Evolutionary conservation across 2,329 filamentous ascomycete species (phyloP).

Genomic region (Metarhizium brunneum): DNA sequence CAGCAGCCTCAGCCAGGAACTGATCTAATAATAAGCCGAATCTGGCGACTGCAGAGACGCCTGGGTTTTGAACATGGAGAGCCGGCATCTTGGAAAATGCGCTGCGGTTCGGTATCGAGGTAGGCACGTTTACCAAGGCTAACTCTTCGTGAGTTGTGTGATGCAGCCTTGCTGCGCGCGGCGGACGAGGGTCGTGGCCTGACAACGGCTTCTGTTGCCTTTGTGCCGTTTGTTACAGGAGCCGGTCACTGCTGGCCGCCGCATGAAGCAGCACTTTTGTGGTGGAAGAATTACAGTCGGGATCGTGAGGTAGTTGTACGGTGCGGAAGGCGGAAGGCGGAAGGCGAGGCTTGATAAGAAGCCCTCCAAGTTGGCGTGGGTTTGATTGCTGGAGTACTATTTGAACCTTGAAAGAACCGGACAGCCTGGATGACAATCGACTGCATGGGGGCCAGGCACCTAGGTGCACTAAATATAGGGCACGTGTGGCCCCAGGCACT

Average conservation of each 20-base stretch:
- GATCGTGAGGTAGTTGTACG: neutral
- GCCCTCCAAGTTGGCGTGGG: neutral
- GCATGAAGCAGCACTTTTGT: neutral
- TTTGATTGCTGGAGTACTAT: neutral
- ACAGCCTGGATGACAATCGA: neutral
- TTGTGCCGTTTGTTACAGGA: neutral
- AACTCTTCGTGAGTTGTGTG: neutral
- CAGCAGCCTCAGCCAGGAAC: slow-evolving; percentile 49
- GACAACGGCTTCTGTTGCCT: neutral
- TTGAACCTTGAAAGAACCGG: too few species aligned
- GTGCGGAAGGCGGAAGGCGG: neutral
- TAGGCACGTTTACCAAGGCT: neutral
- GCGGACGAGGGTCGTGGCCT: neutral
- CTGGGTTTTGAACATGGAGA: slow-evolving; percentile 33
- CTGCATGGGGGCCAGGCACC: neutral
- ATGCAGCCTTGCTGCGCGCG: neutral
- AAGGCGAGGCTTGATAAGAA: neutral
- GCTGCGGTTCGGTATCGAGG: neutral
- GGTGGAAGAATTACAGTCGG: neutral
- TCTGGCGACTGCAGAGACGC: slow-evolving; percentile 42
- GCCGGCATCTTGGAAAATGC: slow-evolving; percentile 38
- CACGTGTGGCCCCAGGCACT: too few species aligned
- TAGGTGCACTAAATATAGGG: too few species aligned
- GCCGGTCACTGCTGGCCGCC: neutral
- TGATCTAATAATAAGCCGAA: slow-evolving; percentile 45